These are phyloP conservation scores for Naganishia sp. DNA, from an alignment of 1,284 basidiomycete genomes.

Conservation along the genomic window DNA sequence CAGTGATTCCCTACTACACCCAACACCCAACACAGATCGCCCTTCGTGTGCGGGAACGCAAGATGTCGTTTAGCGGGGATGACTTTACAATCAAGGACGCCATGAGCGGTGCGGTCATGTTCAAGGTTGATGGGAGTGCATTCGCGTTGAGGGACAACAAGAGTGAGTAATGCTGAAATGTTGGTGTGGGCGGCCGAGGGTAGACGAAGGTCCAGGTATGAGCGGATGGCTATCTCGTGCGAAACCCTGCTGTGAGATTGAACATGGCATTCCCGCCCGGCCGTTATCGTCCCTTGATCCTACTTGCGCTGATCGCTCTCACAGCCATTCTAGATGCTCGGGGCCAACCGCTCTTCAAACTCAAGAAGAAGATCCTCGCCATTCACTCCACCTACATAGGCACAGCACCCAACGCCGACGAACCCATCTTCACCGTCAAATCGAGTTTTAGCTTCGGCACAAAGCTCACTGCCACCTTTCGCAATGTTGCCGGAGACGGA, in stretches of 20 bases:
- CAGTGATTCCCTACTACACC: constrained; percentile 25
- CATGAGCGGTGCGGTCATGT: constrained; percentile 25
- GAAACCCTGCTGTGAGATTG: no score
- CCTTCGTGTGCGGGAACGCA: constrained; percentile 21
- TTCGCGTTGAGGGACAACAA: constrained; percentile 15
- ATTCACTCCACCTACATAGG: constrained; percentile 28
- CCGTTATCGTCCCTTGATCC: neutral
- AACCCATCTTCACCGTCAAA: constrained; percentile 15
- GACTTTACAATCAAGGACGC: constrained; percentile 31
- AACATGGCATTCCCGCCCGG: no score
- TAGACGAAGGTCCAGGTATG: no score
- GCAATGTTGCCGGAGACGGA: constrained; percentile 23
- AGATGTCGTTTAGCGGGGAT: constrained; percentile 32
- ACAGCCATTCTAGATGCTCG: constrained; percentile 26
- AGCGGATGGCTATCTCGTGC: neutral
- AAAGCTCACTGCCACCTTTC: constrained; percentile 21
- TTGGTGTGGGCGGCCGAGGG: no score
- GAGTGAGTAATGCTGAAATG: no score
- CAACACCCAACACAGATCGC: constrained; percentile 25
- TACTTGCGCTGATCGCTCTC: neutral
- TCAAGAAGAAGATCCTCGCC: constrained; percentile 21
- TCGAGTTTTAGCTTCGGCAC: constrained; percentile 20
- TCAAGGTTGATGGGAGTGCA: constrained; percentile 18
- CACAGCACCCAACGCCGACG: neutral
- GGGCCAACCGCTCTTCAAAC: constrained; percentile 17